Evolutionary conservation across 345 rosid species (phyloP).

Genomic region (Geranium brycei): DNA sequence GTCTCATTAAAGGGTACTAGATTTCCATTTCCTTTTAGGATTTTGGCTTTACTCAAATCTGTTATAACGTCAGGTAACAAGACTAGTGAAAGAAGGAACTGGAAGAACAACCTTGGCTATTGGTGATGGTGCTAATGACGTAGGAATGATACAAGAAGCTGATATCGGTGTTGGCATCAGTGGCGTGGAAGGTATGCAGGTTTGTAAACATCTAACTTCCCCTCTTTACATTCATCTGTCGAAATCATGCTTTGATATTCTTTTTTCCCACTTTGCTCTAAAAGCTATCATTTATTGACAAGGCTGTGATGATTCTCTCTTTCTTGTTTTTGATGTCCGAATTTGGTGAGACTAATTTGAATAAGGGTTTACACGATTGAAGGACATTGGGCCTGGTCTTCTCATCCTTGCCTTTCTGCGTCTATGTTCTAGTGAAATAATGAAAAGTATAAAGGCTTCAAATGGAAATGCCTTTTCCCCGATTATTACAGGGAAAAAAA

Average conservation of each 20-base stretch:
- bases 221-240: background rate
- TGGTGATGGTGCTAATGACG: slow-evolving; percentile 99
- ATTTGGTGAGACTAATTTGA: too few relatives aligned
- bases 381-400: too few relatives aligned
- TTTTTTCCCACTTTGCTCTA: background rate
- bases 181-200: slow-evolving; percentile 99
- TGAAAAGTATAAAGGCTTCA: too few relatives aligned
- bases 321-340: too few relatives aligned
- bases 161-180: slow-evolving; percentile 99
- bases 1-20: background rate
- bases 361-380: too few relatives aligned
- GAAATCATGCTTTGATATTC: background rate
- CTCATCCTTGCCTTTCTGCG: too few relatives aligned
- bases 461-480: too few relatives aligned
- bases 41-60: slow-evolving; percentile 1
- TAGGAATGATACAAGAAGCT: slow-evolving; percentile 99
- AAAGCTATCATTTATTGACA: too few relatives aligned
- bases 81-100: slow-evolving; percentile 92
- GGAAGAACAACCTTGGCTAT: slow-evolving; percentile 86
- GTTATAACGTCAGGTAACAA: slow-evolving; percentile 45
- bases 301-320: too few relatives aligned
- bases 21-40: background rate
- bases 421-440: too few relatives aligned
- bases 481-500: too few relatives aligned
- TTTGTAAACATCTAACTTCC: slow-evolving; percentile 21